Conservation (phyloP, 2,329 filamentous ascomycete species). For the Ceratocystis papillata region DNA sequence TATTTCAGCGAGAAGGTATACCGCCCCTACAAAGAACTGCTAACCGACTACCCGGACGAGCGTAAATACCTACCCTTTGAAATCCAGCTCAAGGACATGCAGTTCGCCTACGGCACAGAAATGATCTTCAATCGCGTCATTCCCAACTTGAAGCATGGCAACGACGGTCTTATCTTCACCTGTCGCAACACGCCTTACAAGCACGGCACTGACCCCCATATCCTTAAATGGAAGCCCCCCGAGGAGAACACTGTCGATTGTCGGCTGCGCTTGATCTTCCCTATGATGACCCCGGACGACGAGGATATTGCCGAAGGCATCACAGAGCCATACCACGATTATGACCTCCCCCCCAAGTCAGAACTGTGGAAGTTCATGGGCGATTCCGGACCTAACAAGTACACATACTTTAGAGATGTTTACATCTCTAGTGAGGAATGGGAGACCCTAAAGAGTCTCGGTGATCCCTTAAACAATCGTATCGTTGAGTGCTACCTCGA, state of each 20-base stretch:
- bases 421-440: conserved; percentile 67
- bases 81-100: conserved; percentile 79
- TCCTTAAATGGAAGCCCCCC: conserved; percentile 95
- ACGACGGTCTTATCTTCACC: conserved; percentile 97
- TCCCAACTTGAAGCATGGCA: conserved; percentile 76
- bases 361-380: conserved; percentile 60
- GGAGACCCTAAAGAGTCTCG: conserved; percentile 64
- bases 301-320: conserved; percentile 56
- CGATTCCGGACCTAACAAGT: conserved; percentile 36
- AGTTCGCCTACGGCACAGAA: conserved; percentile 76
- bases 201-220: conserved; percentile 82
- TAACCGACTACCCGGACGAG: conserved; percentile 58
- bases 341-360: conserved; percentile 64
- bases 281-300: conserved; percentile 55
- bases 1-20: conserved; percentile 73
- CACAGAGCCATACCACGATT: conserved; percentile 58
- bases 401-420: conserved; percentile 57
- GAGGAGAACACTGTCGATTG: conserved; percentile 95
- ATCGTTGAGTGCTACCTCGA: conserved; percentile 89
- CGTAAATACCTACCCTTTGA: conserved; percentile 62
- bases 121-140: conserved; percentile 87
- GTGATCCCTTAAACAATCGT: conserved; percentile 68
- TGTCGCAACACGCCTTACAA: conserved; percentile 78
- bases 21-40: conserved; percentile 54
- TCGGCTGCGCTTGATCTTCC: conserved; percentile 66